A percentile compares a stretch with the other conserved stretches of the same genome.
Evolutionary conservation across 2,329 filamentous ascomycete species (phyloP).

Genomic region (Bipolaris bicolor): DNA sequence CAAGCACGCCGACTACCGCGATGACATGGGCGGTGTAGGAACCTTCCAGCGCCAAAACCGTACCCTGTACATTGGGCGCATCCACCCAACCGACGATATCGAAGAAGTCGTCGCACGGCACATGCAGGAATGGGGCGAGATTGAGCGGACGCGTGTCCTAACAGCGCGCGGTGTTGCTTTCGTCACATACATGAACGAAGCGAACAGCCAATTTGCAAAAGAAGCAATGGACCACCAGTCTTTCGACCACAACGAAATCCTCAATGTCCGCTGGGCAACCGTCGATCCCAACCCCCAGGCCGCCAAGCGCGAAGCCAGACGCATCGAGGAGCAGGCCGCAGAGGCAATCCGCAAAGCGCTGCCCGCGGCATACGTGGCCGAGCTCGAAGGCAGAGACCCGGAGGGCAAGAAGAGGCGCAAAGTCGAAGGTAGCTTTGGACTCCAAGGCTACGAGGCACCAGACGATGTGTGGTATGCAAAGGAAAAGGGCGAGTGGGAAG

Average conservation of each 20-base stretch:
- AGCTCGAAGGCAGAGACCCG: constrained; percentile 90
- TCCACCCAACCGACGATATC: constrained; percentile 95
- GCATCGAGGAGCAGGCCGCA: constrained; percentile 94
- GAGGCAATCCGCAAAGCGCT: constrained; percentile 89
- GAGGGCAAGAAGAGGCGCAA: constrained; percentile 87
- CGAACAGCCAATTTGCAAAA: constrained; percentile 56
- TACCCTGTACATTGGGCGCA: constrained; percentile 90
- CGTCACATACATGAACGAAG: constrained; percentile 88
- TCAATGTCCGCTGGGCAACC: constrained; percentile 97
- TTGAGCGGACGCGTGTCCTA: constrained; percentile 86
- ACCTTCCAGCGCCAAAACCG: constrained; percentile 93
- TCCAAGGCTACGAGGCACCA: constrained; percentile 91
- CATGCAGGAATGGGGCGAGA: constrained; percentile 94
- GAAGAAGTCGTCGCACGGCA: constrained; percentile 94
- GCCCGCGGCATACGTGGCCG: constrained; percentile 87
- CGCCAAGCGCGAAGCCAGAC: constrained; percentile 85
- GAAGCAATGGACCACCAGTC: constrained; percentile 96
- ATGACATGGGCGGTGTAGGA: constrained; percentile 97
- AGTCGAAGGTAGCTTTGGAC: constrained; percentile 82
- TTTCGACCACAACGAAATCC: constrained; percentile 86
- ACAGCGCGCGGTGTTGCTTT: constrained; percentile 92
- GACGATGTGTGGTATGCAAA: constrained; percentile 92
- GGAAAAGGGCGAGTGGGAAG: constrained; percentile 70
- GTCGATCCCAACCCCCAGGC: constrained; percentile 95
- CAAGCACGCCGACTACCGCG: constrained; percentile 89